A percentile compares a stretch with the other conserved stretches of the same genome.
phyloP scores from a whole-genome alignment of 768 basidiomycete genomes.

The Psilocybe tampanensis region DNA sequence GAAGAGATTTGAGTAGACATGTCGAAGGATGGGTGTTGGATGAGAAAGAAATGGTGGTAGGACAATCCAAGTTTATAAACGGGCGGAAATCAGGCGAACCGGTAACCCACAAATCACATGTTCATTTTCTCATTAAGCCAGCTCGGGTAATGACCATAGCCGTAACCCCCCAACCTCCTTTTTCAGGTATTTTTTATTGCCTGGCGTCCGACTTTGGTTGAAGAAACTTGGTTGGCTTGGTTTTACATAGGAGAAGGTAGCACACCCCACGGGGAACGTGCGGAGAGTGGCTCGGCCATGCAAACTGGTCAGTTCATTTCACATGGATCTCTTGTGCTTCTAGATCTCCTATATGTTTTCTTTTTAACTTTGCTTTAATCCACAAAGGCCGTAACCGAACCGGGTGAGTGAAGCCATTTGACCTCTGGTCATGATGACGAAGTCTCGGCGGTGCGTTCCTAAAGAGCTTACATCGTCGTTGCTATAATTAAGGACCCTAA shows the following conservation, averaged over 20 bases:
- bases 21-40: constrained; percentile 17
- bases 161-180: background rate
- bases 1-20: constrained; percentile 40
- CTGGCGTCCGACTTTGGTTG: background rate
- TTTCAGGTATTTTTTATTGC: background rate
- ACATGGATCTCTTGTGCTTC: background rate
- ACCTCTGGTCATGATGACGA: background rate
- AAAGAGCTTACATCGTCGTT: background rate
- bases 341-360: background rate
- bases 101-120: constrained; percentile 4
- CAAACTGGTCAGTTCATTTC: background rate
- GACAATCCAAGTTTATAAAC: background rate
- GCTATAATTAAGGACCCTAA: background rate
- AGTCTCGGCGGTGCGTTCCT: background rate
- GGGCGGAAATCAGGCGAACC: background rate
- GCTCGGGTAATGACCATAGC: background rate
- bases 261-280: background rate
- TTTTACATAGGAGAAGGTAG: background rate
- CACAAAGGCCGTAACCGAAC: background rate
- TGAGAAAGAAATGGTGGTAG: constrained; percentile 1
- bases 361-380: background rate
- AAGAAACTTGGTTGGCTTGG: background rate
- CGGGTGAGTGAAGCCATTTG: background rate
- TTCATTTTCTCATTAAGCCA: background rate
- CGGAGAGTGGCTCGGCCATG: background rate